Conservation (phyloP, 768 basidiomycete species). For the Flagelloscypha sp. region DNA sequence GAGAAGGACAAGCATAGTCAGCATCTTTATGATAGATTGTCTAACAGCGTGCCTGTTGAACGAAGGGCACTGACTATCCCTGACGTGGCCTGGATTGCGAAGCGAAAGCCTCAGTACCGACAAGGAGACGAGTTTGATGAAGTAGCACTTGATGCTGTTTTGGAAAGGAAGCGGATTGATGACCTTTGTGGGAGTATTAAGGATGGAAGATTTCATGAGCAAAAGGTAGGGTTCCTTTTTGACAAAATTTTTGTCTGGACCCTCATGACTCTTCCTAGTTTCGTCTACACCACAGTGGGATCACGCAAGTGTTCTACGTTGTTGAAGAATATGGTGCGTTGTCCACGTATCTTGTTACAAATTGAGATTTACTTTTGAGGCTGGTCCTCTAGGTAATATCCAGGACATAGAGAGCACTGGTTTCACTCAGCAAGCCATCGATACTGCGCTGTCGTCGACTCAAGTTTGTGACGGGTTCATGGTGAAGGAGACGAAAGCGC, state of each 20-base stretch:
- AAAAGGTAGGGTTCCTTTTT: constrained; percentile 18
- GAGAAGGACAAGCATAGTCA: constrained; percentile 16
- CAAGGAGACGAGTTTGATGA: constrained; percentile 5
- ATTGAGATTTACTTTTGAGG: constrained; percentile 10
- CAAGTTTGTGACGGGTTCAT: constrained; percentile 34
- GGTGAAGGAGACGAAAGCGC: constrained; percentile 30
- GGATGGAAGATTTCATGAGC: constrained; percentile 23
- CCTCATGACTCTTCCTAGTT: constrained; percentile 17
- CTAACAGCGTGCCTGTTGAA: constrained; percentile 9
- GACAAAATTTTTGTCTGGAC: not conserved
- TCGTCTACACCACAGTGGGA: constrained; percentile 30
- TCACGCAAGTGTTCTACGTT: constrained; percentile 31
- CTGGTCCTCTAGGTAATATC: not conserved
- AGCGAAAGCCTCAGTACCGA: not conserved
- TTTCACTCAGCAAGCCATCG: no score
- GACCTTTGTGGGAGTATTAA: constrained; percentile 18
- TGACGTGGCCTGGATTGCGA: constrained; percentile 20
- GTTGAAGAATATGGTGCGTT: constrained; percentile 26
- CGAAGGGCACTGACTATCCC: constrained; percentile 15
- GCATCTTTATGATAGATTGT: no score
- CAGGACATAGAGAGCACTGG: constrained; percentile 7
- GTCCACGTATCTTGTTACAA: constrained; percentile 13
- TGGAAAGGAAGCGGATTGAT: constrained; percentile 22
- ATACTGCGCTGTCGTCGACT: constrained; percentile 35
- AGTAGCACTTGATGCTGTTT: constrained; percentile 16